Conservation (phyloP, 2,329 filamentous ascomycete genomes). For the Paecilomyces fulvus region DNA sequence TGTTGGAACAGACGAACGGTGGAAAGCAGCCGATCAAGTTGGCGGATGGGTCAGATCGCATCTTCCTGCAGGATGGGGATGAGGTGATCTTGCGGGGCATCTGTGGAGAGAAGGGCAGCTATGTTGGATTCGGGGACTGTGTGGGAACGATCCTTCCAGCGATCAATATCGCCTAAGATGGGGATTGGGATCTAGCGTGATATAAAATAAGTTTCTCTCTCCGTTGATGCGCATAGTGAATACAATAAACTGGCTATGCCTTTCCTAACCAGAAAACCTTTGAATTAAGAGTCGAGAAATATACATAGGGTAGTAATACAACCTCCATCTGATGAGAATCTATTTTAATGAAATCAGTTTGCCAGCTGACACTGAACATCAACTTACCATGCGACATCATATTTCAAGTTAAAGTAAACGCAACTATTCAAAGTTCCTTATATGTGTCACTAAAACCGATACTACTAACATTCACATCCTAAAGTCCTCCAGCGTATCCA, state of each 20-base stretch:
- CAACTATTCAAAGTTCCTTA: no score
- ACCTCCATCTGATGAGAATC: no score
- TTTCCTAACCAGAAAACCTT: not conserved
- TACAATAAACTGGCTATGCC: not conserved
- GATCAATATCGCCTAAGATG: conserved; percentile 8
- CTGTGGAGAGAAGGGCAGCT: conserved; percentile 55
- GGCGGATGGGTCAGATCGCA: conserved; percentile 56
- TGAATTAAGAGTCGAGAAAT: not conserved
- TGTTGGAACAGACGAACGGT: conserved; percentile 63
- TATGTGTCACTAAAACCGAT: no score
- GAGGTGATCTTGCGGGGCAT: conserved; percentile 57
- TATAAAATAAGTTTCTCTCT: not conserved
- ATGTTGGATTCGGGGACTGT: conserved; percentile 71
- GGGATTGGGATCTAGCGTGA: not conserved
- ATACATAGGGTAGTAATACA: not conserved
- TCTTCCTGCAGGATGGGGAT: conserved; percentile 68
- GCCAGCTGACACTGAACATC: no score
- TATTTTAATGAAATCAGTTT: no score
- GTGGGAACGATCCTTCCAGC: conserved; percentile 52
- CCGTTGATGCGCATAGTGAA: not conserved
- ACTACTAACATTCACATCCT: conserved; percentile 6
- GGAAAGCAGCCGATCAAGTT: conserved; percentile 59
- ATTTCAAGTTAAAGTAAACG: no score
- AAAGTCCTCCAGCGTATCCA: conserved; percentile 45
- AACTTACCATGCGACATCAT: no score